These are phyloP conservation scores for Salix exigua DNA, from an alignment of 345 rosid species.

Conservation along the genomic window DNA sequence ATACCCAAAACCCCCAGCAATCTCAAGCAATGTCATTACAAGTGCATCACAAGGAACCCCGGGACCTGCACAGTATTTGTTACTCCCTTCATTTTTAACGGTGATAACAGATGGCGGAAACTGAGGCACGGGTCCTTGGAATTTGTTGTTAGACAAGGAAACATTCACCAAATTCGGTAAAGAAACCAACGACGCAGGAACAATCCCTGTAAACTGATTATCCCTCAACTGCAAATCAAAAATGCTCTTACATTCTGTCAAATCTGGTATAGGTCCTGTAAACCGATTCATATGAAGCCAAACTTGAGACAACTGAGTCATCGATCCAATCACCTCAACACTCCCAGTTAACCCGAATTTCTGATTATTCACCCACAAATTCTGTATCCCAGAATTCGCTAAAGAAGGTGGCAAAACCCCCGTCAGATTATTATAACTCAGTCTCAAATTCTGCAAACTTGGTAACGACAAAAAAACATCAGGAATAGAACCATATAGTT, in stretches of 20 bases:
- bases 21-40: constrained; percentile 52
- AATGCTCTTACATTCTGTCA: constrained; percentile 47
- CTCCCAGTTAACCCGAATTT: constrained; percentile 50
- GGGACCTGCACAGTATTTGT: constrained; percentile 46
- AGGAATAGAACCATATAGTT: constrained; percentile 54
- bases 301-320: constrained; percentile 58
- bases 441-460: constrained; percentile 46
- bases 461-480: constrained; percentile 50
- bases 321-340: constrained; percentile 50
- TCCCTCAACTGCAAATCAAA: constrained; percentile 77
- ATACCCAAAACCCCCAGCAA: constrained; percentile 68
- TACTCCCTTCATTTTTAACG: constrained; percentile 20
- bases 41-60: constrained; percentile 52
- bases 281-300: constrained; percentile 80
- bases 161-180: constrained; percentile 45
- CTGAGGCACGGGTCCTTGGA: constrained; percentile 72
- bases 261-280: constrained; percentile 73
- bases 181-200: constrained; percentile 43
- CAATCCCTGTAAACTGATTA: constrained; percentile 64
- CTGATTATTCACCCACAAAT: constrained; percentile 75
- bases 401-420: constrained; percentile 65
- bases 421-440: constrained; percentile 75
- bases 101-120: constrained; percentile 26
- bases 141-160: constrained; percentile 59
- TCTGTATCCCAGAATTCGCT: constrained; percentile 42